Evolutionary conservation across 2,329 filamentous ascomycete species (phyloP).

Genomic region (Stagonosporopsis chrysanthemi): DNA sequence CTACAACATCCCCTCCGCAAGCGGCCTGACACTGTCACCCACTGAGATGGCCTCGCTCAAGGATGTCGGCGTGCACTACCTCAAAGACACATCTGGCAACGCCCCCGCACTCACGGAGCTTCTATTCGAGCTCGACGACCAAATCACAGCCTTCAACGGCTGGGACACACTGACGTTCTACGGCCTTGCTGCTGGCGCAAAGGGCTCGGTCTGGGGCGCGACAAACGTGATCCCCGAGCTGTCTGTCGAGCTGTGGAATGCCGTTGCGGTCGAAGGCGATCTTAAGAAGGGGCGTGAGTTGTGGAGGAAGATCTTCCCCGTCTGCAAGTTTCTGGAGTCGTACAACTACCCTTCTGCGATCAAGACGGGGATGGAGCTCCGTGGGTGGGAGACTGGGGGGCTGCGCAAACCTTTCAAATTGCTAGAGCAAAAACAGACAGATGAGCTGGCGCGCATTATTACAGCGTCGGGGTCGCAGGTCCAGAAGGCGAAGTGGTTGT

Average conservation of each 20-base stretch:
- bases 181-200: slow-evolving; percentile 58
- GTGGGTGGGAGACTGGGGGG: slow-evolving; percentile 57
- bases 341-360: slow-evolving; percentile 58
- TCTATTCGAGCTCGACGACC: slow-evolving; percentile 53
- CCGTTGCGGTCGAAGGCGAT: slow-evolving; percentile 55
- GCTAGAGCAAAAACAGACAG: slow-evolving; percentile 26
- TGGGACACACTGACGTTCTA: slow-evolving; percentile 64
- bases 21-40: slow-evolving; percentile 53
- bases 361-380: slow-evolving; percentile 60
- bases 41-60: slow-evolving; percentile 54
- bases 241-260: slow-evolving; percentile 58
- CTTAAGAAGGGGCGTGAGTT: slow-evolving; percentile 55
- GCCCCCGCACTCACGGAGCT: slow-evolving; percentile 60
- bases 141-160: slow-evolving; percentile 60
- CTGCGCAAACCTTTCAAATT: slow-evolving; percentile 59
- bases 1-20: slow-evolving; percentile 61
- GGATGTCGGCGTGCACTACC: slow-evolving; percentile 57
- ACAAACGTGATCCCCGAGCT: slow-evolving; percentile 61
- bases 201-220: slow-evolving; percentile 61
- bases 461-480: slow-evolving; percentile 2
- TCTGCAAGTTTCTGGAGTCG: slow-evolving; percentile 60
- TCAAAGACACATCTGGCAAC: slow-evolving; percentile 63
- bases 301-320: slow-evolving; percentile 59
- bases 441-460: slow-evolving; percentile 11
- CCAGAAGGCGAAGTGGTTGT: slow-evolving; percentile 11